Percentiles rank a stretch among this genome's conserved stretches.
Evolutionary conservation across 306 rosid species (phyloP).

Genomic region (Vicia faba): DNA sequence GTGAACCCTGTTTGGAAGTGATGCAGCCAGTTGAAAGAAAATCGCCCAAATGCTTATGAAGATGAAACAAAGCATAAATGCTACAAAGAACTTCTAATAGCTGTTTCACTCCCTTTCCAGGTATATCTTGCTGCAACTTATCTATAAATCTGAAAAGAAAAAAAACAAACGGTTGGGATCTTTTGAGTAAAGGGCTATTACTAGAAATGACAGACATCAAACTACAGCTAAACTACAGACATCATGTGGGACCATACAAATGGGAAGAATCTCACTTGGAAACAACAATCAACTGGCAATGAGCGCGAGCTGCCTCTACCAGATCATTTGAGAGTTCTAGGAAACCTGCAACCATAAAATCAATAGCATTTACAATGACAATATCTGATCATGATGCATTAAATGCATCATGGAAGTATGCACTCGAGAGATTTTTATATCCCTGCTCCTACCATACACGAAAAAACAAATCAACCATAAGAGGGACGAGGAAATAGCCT

Average conservation of each 20-base stretch:
- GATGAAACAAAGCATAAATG: constrained; percentile 71
- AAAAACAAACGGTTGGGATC: constrained; percentile 30
- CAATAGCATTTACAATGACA: constrained; percentile 14
- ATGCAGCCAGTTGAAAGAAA: constrained; percentile 79
- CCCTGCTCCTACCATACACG: neutral
- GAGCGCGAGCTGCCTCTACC: constrained; percentile 84
- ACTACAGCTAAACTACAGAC: constrained; percentile 13
- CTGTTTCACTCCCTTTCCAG: constrained; percentile 90
- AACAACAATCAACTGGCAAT: constrained; percentile 87
- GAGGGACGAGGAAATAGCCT: constrained; percentile 20
- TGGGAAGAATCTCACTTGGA: constrained; percentile 70
- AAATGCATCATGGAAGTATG: constrained; percentile 1
- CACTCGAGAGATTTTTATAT: neutral
- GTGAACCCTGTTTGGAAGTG: constrained; percentile 78
- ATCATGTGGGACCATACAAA: constrained; percentile 7
- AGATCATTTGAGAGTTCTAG: constrained; percentile 69
- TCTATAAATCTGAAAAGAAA: constrained; percentile 72
- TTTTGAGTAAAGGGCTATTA: constrained; percentile 9
- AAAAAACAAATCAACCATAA: constrained; percentile 27
- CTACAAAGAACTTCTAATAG: constrained; percentile 72
- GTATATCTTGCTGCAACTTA: constrained; percentile 78
- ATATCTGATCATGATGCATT: constrained; percentile 22
- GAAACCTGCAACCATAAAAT: constrained; percentile 59
- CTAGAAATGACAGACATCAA: constrained; percentile 3
- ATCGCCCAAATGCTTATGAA: constrained; percentile 86